Base-by-base conservation (phyloP, 169 alveolate species). In the Babesia bovis region DNA sequence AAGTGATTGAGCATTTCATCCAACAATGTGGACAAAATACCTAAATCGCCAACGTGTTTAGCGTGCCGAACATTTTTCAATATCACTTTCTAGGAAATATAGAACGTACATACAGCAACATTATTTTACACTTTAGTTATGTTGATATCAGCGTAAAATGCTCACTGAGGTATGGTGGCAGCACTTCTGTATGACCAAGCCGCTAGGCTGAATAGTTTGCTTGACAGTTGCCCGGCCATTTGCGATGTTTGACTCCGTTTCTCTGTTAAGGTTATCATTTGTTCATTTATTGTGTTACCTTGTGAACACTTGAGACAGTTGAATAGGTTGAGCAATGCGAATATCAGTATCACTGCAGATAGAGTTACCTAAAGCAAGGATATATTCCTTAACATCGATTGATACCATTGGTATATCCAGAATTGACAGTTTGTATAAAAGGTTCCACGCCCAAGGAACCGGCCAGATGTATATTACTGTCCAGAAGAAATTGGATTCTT, bases 401-500 rank as follows among this genome's bases (percentile, higher is more conserved):
- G 55, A 2, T 23, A 66, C 78, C 65, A 65, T 40, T 50, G 78
- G 70, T 10, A 76, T 25, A 35, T 76, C 58, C 36, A 76, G 28
- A 19, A 56, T 15, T 12, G 85, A 5, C 12, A 76, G 25, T 53
- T 28, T 51, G 71, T 45, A 55, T 23, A 67, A 28, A 21, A 66
- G 50, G 42, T 56, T 68, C 49, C 65, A 36, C 19, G 47, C 60
- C 85, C 85, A 76, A 1, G 51, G 58, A 30, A 41, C 60, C 25
- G 79, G 81, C 72, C 72, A 65, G 1, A 44, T 19, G 38, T 76
- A 76, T 50, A 49, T 45, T 15, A 76, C 61, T 12, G 50, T 44
- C 72, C 81, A 76, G 73, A 76, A 76, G 21, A 58, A 65, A 9
- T 55, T 23, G 15, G 75, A 35, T 32, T 76, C 70, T n/a, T 49